Conservation (phyloP, 805 yeast genomes). For the Candida adriatica region DNA sequence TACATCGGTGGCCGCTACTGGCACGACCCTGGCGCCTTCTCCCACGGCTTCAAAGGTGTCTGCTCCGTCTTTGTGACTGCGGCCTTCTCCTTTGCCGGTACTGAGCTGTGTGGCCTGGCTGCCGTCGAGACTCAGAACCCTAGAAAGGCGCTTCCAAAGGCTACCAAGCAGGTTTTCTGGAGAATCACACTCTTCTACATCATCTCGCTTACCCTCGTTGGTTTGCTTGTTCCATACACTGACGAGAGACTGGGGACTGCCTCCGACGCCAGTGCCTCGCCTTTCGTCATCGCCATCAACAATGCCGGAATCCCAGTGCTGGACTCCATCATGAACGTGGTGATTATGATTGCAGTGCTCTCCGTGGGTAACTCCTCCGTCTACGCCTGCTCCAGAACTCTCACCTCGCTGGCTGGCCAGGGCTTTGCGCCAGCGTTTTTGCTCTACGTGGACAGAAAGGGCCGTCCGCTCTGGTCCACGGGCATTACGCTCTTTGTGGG, state of each 20-base stretch:
- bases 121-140: conserved; percentile 43
- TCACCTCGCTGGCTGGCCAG: conserved; percentile 44
- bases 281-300: conserved; percentile 66
- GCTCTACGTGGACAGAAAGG: conserved; percentile 40
- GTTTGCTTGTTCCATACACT: conserved; percentile 67
- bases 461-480: conserved; percentile 49
- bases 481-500: conserved; percentile 40
- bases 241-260: conserved; percentile 38
- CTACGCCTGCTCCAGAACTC: conserved; percentile 49
- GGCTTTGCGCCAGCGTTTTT: conserved; percentile 44
- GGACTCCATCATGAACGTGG: conserved; percentile 57
- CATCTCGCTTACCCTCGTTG: conserved; percentile 45
- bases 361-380: conserved; percentile 27
- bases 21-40: conserved; percentile 60
- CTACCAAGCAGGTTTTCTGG: conserved; percentile 57
- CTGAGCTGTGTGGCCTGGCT: conserved; percentile 51
- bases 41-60: conserved; percentile 43
- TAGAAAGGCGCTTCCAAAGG: conserved; percentile 40
- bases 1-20: conserved; percentile 39
- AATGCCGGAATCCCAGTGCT: conserved; percentile 54
- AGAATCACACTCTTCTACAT: conserved; percentile 68
- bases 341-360: conserved; percentile 51
- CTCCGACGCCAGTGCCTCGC: conserved; percentile 64
- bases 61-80: conserved; percentile 56
- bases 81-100: conserved; percentile 64